Evolutionary conservation across 176 grass and related monocot species (phyloP), one percentile per base, ranked within the genome.

Genomic region (Oryza longistaminata): DNA sequence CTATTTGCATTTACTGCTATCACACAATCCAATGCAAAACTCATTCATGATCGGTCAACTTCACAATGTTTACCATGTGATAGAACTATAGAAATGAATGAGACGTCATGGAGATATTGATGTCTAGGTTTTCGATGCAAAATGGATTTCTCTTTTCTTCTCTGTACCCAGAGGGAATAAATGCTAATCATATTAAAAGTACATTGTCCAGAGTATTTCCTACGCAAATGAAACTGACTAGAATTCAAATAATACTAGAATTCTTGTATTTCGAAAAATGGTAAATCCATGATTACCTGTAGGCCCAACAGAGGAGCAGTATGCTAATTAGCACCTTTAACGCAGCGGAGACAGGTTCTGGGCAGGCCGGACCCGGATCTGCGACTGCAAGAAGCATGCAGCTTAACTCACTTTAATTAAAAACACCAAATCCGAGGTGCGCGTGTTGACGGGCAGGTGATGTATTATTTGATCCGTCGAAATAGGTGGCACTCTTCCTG

Each of bases 381-480:
- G 68, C 76, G 25, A 48, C 49, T 46, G 61, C 26, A 8, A 82
- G 35, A 13, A 82, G 35, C 17, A 31, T 33, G 86, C 42, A 72
- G n/a, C 45, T 34, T 35, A 65, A 16, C 44, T 75, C 5, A 13
- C 35, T 64, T n/a, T 6, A 78, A 45, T 16, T 12, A 78, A 45
- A 68, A 78, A 64, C 80, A 46, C 76, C 68, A 74, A 40, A 64
- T 39, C 27, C 43, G 17, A 78, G 79, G 26, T 21, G 10, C 34
- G 45, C 87, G 33, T 74, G 75, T 84, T 68, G 60, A 68, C 50
- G 49, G 19, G 66, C 6, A 35, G 71, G 8, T 15, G 48, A 27
- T 72, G 80, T 67, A 44, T 44, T 65, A 66, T 82, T 64, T 26
- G 55, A 68, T 84, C 62, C 70, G 66, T 26, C 68, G 64, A 45